Evolutionary conservation across 2,329 filamentous ascomycete species (phyloP).

Genomic region (Cladosporium austrohemisphaericum): DNA sequence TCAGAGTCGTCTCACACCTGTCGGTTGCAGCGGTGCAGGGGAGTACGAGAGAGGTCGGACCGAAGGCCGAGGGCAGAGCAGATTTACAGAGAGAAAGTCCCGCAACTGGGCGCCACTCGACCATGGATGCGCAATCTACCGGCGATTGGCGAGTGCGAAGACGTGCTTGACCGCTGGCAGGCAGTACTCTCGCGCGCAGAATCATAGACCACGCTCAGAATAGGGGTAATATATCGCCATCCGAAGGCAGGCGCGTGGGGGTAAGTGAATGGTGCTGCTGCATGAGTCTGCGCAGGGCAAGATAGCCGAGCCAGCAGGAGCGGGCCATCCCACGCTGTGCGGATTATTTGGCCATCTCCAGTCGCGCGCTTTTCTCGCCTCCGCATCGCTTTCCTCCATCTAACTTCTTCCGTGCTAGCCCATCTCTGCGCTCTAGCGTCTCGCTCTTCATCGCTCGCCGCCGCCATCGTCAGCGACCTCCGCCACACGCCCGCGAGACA

Average conservation of each 20-base stretch:
- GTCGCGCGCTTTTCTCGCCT: not conserved
- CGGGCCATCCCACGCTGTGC: not conserved
- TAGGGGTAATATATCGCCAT: too few species aligned
- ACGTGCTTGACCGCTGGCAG: too few species aligned
- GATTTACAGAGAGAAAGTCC: too few species aligned
- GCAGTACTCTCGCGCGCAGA: too few species aligned
- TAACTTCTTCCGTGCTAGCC: conserved; percentile 11
- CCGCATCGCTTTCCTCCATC: not conserved
- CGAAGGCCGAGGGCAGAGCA: conserved; percentile 11
- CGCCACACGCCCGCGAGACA: conserved; percentile 9
- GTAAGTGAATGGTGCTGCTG: too few species aligned
- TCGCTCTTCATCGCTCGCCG: not conserved
- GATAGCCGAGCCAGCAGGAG: too few species aligned
- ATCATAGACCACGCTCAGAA: too few species aligned
- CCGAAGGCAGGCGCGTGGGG: too few species aligned
- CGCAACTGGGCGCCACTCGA: too few species aligned
- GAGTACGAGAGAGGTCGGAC: conserved; percentile 2
- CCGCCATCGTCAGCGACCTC: conserved; percentile 3
- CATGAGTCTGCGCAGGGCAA: too few species aligned
- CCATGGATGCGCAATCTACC: too few species aligned
- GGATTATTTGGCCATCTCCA: not conserved
- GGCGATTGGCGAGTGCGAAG: too few species aligned
- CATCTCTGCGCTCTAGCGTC: conserved; percentile 7
- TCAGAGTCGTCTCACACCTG: conserved; percentile 1
- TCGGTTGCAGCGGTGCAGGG: not conserved